A percentile compares a stretch with the other conserved stretches of the same genome.
Conservation (phyloP, 1,284 basidiomycete genomes). For the Coniferiporia sulphurascens region DNA sequence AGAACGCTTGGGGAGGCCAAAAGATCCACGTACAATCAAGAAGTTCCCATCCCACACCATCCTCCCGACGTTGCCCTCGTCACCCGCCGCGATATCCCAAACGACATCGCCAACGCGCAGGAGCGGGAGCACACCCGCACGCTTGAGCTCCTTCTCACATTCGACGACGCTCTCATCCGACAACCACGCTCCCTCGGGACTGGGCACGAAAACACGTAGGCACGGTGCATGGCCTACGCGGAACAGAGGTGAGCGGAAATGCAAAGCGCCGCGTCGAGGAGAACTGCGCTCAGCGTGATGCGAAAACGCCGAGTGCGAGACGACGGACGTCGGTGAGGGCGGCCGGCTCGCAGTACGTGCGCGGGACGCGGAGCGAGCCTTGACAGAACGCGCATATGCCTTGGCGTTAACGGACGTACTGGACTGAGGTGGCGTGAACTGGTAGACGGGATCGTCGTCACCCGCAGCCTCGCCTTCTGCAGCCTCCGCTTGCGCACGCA, state of each 20-base stretch:
- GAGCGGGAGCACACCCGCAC: constrained; percentile 53
- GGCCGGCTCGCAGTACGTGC: constrained; percentile 13
- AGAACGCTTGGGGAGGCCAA: constrained; percentile 10
- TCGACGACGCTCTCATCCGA: constrained; percentile 71
- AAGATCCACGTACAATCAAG: constrained; percentile 53
- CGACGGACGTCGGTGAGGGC: constrained; percentile 6
- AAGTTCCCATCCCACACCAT: constrained; percentile 81
- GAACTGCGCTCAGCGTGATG: constrained; percentile 16
- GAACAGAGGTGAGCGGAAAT: constrained; percentile 66
- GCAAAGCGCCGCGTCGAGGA: constrained; percentile 3
- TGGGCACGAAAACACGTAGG: constrained; percentile 74
- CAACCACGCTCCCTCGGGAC: constrained; percentile 77
- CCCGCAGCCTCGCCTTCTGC: constrained; percentile 24
- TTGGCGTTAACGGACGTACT: constrained; percentile 12
- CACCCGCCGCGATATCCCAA: constrained; percentile 77
- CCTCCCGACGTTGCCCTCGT: constrained; percentile 74
- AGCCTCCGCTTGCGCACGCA: constrained; percentile 68
- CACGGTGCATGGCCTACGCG: constrained; percentile 63
- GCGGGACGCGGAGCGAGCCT: constrained; percentile 14
- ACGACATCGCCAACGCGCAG: constrained; percentile 72
- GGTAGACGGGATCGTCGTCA: constrained; percentile 15
- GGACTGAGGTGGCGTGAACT: constrained; percentile 17
- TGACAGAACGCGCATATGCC: constrained; percentile 15
- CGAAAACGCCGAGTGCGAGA: constrained; percentile 7
- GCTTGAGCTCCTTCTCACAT: constrained; percentile 71